Percentiles rank a stretch among this genome's conserved stretches.
Conservation (phyloP, 352 stramenopile species). For the Phytophthora pseudosyringae region DNA sequence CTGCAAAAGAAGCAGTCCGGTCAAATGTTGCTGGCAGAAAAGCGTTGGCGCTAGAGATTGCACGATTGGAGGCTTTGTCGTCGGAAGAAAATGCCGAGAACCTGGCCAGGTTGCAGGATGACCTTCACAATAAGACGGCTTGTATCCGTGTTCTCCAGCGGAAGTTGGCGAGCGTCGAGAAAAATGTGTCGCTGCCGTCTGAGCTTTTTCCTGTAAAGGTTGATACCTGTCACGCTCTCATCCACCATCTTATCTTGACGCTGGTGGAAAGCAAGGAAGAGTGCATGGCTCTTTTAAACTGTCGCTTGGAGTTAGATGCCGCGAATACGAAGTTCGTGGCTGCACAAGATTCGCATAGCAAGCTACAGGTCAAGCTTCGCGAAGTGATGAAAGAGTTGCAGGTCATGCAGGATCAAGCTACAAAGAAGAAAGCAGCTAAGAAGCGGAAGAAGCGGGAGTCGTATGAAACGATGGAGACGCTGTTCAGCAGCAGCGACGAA, state of each 20-base stretch:
- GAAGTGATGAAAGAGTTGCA: conserved; percentile 31
- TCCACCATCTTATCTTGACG: conserved; percentile 53
- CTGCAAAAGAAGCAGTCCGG: conserved; percentile 57
- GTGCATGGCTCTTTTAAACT: conserved; percentile 36
- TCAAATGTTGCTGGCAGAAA: conserved; percentile 64
- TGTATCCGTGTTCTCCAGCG: conserved; percentile 71
- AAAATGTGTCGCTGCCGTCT: conserved; percentile 44
- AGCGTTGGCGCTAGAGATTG: conserved; percentile 51
- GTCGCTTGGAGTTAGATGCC: conserved; percentile 2
- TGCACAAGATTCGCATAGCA: conserved; percentile 35
- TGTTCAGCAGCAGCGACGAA: conserved; percentile 64
- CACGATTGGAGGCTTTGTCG: conserved; percentile 24
- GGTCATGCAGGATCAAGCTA: conserved; percentile 27
- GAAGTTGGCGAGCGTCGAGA: conserved; percentile 62
- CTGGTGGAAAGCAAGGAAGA: conserved; percentile 47
- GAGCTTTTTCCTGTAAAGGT: conserved; percentile 52
- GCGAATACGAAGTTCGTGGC: conserved; percentile 14
- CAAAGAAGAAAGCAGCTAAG: conserved; percentile 43
- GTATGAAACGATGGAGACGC: conserved; percentile 51
- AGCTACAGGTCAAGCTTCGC: conserved; percentile 24
- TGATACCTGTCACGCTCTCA: conserved; percentile 57
- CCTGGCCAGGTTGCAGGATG: conserved; percentile 41
- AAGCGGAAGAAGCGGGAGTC: conserved; percentile 47
- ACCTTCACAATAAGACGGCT: conserved; percentile 56
- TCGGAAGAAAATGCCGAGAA: conserved; percentile 23